Evolutionary conservation across 1,284 basidiomycete species (phyloP).

Genomic region (Ceratobasidium theobromae): DNA sequence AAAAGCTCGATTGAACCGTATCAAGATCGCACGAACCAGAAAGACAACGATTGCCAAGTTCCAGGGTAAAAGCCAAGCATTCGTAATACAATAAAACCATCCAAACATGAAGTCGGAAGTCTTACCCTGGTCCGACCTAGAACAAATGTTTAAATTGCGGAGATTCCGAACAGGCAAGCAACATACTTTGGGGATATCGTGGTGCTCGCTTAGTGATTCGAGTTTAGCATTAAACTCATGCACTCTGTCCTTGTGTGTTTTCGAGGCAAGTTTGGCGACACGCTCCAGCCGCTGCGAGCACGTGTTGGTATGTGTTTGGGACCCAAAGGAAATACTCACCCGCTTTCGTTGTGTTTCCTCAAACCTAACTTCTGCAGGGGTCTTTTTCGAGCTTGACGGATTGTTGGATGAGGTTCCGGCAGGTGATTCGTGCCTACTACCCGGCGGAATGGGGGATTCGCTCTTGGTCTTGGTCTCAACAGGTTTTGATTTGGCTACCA

Average conservation of each 20-base stretch:
- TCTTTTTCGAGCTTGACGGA: constrained; percentile 56
- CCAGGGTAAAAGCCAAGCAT: too few species aligned
- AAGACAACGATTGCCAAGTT: too few species aligned
- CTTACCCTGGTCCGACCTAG: constrained; percentile 41
- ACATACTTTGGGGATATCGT: constrained; percentile 86
- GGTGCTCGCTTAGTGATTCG: constrained; percentile 86
- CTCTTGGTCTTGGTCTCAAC: constrained; percentile 42
- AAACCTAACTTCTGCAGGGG: constrained; percentile 87
- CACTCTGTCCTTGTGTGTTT: constrained; percentile 95
- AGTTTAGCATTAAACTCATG: constrained; percentile 89
- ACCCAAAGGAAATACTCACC: constrained; percentile 53
- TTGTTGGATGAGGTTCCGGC: constrained; percentile 46
- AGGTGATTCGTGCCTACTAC: constrained; percentile 59
- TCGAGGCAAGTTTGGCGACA: constrained; percentile 77
- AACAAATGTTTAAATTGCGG: constrained; percentile 4
- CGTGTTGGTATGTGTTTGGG: constrained; percentile 32
- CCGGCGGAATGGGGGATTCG: constrained; percentile 51
- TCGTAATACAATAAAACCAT: too few species aligned
- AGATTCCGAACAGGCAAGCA: not conserved
- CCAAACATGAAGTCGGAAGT: too few species aligned
- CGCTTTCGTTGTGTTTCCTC: constrained; percentile 82
- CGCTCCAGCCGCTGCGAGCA: constrained; percentile 69
- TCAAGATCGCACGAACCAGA: too few species aligned
- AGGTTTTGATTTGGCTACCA: constrained; percentile 30
- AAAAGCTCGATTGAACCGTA: too few species aligned